Evolutionary conservation across 2,329 filamentous ascomycete genomes (phyloP).

Genomic region (Fusarium sp.): DNA sequence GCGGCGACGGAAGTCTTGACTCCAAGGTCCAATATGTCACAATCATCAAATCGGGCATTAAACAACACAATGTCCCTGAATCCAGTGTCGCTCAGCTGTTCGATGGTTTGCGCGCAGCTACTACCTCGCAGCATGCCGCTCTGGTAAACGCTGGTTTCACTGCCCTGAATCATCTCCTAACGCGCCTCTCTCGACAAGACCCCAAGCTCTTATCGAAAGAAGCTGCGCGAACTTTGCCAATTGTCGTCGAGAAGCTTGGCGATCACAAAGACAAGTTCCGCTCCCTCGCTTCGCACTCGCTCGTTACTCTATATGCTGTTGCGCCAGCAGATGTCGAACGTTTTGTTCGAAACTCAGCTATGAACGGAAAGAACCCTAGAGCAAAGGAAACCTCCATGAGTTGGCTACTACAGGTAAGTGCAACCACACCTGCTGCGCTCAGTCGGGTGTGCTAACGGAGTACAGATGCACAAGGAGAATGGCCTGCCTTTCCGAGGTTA

Average conservation of each 20-base stretch:
- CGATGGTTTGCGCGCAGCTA: constrained; percentile 80
- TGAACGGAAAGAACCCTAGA: constrained; percentile 81
- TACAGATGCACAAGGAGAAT: constrained; percentile 81
- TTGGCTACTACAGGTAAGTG: constrained; percentile 79
- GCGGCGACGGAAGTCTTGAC: constrained; percentile 73
- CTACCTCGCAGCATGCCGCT: constrained; percentile 77
- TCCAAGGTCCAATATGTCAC: constrained; percentile 76
- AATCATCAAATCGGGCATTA: constrained; percentile 85
- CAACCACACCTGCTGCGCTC: neutral
- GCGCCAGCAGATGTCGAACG: constrained; percentile 80
- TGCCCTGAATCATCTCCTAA: constrained; percentile 86
- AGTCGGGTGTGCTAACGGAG: constrained; percentile 15
- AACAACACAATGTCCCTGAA: constrained; percentile 90
- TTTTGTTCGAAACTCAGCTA: constrained; percentile 78
- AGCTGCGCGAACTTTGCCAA: constrained; percentile 73
- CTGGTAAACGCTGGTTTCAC: constrained; percentile 87
- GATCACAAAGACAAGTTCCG: constrained; percentile 89
- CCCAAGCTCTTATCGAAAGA: constrained; percentile 77
- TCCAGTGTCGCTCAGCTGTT: constrained; percentile 76
- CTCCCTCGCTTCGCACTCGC: constrained; percentile 75
- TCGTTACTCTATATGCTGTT: constrained; percentile 79
- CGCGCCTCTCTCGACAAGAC: constrained; percentile 85
- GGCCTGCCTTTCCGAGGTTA: constrained; percentile 84
- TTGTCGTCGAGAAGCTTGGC: constrained; percentile 85
- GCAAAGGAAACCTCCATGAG: constrained; percentile 86